Conservation (phyloP, 2,329 filamentous ascomycete genomes). For the Dendryphion nanum region DNA sequence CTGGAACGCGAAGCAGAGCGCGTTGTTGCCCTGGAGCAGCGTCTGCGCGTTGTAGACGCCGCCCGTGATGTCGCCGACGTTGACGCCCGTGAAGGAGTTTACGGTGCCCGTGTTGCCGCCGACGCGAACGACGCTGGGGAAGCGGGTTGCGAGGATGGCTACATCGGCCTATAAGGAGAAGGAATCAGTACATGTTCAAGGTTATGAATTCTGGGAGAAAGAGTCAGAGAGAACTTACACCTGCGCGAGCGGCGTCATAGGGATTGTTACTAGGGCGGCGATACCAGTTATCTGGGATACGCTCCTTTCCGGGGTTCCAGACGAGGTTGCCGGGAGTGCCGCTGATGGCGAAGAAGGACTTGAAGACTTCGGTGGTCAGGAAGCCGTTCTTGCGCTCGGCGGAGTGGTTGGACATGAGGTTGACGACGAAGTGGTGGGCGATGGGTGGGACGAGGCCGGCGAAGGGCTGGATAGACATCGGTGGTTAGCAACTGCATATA, state of each 20-base stretch:
- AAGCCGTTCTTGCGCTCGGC: constrained; percentile 37
- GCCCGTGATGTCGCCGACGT: constrained; percentile 36
- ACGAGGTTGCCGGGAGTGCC: constrained; percentile 30
- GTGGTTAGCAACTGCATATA: not conserved
- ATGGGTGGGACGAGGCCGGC: constrained; percentile 3
- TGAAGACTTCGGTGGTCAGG: constrained; percentile 38
- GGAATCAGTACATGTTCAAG: too few relatives aligned
- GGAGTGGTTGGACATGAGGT: constrained; percentile 39
- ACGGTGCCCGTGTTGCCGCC: constrained; percentile 37
- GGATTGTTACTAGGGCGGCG: constrained; percentile 14
- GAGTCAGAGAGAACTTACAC: constrained; percentile 2
- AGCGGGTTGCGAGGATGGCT: constrained; percentile 5
- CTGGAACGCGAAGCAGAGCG: constrained; percentile 46
- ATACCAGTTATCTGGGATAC: constrained; percentile 44
- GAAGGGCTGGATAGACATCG: constrained; percentile 1
- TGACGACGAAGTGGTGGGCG: constrained; percentile 7
- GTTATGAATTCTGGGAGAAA: constrained; percentile 1
- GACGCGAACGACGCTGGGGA: constrained; percentile 32
- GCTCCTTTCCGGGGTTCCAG: constrained; percentile 38
- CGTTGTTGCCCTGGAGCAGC: constrained; percentile 50
- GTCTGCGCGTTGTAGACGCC: constrained; percentile 45
- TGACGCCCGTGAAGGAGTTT: constrained; percentile 36
- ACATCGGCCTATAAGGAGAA: constrained; percentile 6
- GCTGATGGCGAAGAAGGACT: constrained; percentile 40
- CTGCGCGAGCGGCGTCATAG: constrained; percentile 3